Percentiles rank a stretch among this genome's conserved stretches.
Evolutionary conservation across 345 rosid species (phyloP).

Genomic region (Eucalyptus pumila): DNA sequence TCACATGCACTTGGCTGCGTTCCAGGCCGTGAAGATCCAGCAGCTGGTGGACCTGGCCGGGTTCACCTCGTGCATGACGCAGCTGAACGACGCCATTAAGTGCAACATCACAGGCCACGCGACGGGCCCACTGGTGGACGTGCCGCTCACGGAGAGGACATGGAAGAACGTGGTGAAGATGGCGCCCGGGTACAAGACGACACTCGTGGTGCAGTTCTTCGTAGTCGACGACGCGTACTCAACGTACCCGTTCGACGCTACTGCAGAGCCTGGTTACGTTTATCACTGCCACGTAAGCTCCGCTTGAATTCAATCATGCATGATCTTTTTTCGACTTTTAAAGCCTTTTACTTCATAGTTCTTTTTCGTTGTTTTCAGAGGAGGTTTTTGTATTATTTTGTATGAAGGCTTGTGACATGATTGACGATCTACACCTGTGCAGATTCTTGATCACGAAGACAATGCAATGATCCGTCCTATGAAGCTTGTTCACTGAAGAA

Average conservation of each 20-base stretch:
- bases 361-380: not conserved
- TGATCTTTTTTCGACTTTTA: not conserved
- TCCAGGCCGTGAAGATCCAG: constrained; percentile 49
- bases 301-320: not conserved
- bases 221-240: constrained; percentile 36
- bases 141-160: constrained; percentile 54
- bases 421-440: not conserved
- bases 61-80: constrained; percentile 53
- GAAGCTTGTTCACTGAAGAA: constrained; percentile 10
- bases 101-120: constrained; percentile 41
- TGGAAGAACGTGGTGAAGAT: constrained; percentile 90
- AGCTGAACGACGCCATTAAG: constrained; percentile 36
- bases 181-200: constrained; percentile 47
- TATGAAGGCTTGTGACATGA: not conserved
- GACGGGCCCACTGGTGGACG: constrained; percentile 33
- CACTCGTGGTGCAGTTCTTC: constrained; percentile 43
- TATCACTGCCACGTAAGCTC: constrained; percentile 83
- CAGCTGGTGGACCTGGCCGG: constrained; percentile 19
- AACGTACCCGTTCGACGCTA: constrained; percentile 59
- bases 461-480: constrained; percentile 87
- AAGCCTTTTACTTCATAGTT: not conserved
- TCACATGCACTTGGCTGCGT: constrained; percentile 69
- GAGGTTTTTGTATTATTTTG: not conserved
- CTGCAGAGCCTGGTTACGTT: constrained; percentile 61
- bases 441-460: constrained; percentile 93